Base-by-base conservation (phyloP, 345 rosid species). In the Bruguiera parviflora region DNA sequence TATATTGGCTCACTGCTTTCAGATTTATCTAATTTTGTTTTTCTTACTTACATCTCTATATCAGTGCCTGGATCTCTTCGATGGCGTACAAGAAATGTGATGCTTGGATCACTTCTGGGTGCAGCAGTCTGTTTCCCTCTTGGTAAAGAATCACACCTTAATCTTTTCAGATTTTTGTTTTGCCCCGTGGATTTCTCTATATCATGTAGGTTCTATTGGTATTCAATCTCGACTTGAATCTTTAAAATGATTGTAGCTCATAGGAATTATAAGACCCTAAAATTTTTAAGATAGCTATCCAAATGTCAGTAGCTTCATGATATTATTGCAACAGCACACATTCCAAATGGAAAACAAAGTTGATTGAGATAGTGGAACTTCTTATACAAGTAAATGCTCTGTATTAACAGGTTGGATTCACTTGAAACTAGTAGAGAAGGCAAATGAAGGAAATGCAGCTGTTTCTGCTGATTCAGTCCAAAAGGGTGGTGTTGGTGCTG, bases 51-150 rank as follows among this genome's bases (percentile, higher is more conserved):
- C 33, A 68, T 25, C 39, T 66, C 58, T 63, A 15, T 76, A 57
- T 58, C 65, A 92, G 96, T 92, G 91, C 96, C 96, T 32, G 98
- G 96, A 62, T 85, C 98, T 63, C 82, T 87, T 21, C 67, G 72
- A 53, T 90, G 98, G 98, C 92, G 96, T 73, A 81, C 80, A 29
- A 86, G 96, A 79, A 92, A 92, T 72, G 90, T 92, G 71, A 60
- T 88, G 73, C 84, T 92, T 1, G 96, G 96, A 58, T 90, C 93
- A 11, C 82, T 71, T 86, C 76, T 90, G 19, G 96, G 96, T 74
- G 92, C 98, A 35, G 88, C 88, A 25, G 57, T 90, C 27, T 83
- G 96, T 77, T 86, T 88, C 62, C 96, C 96, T 67, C 83, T 88
- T 53, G 96, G 96, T 92, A 85, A 75, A 69, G 57, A 21, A 63